A percentile compares a stretch with the other conserved stretches of the same genome.
Conservation (phyloP, 805 yeast species). For the Barnettozyma salicaria region DNA sequence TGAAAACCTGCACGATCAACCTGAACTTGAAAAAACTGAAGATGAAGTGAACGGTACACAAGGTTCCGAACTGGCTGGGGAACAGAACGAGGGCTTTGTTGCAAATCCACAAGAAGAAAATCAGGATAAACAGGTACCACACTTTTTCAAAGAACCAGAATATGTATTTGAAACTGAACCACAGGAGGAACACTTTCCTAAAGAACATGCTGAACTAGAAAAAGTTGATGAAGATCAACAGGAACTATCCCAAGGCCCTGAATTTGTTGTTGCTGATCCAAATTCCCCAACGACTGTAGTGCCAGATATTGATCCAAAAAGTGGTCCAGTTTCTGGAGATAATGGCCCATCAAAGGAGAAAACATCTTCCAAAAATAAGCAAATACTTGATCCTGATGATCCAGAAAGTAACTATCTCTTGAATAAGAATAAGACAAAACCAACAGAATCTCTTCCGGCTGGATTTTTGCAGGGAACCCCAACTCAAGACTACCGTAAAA, state of each 20-base stretch:
- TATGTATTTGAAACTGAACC: constrained; percentile 8
- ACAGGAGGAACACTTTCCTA: neutral
- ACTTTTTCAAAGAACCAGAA: constrained; percentile 6
- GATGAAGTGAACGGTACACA: neutral
- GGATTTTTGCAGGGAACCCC: too few relatives aligned
- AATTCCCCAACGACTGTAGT: too few relatives aligned
- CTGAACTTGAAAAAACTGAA: neutral
- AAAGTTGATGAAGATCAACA: constrained; percentile 1
- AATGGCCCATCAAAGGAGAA: too few relatives aligned
- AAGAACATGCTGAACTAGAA: constrained; percentile 5
- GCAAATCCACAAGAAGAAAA: neutral
- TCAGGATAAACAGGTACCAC: neutral
- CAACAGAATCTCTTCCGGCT: neutral
- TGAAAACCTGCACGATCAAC: constrained; percentile 1
- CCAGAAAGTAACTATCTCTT: neutral
- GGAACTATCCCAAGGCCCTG: neutral
- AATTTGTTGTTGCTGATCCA: neutral
- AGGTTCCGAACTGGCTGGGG: neutral
- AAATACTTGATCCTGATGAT: neutral
- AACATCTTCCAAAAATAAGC: too few relatives aligned
- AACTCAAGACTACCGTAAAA: too few relatives aligned
- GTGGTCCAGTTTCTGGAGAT: too few relatives aligned
- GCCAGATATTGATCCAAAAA: neutral
- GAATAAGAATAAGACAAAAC: neutral
- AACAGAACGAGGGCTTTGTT: neutral